A percentile compares a stretch with the other conserved stretches of the same genome.
Conservation (phyloP, 345 rosid genomes). For the Carallia pectinifolia region DNA sequence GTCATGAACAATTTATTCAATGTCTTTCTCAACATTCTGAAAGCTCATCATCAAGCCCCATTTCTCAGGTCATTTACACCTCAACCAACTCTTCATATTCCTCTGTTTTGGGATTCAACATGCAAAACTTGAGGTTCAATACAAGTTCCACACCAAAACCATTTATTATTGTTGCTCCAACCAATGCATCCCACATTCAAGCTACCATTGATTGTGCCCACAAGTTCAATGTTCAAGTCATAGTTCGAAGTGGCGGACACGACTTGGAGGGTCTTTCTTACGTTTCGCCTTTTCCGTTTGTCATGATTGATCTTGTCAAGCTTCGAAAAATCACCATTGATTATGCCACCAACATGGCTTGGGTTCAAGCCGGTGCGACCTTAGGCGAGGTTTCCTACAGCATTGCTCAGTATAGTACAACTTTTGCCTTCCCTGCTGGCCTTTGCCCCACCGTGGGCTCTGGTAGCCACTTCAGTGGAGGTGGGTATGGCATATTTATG, state of each 20-base stretch:
- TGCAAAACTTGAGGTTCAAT: slow-evolving; percentile 19
- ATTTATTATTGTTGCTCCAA: slow-evolving; percentile 10
- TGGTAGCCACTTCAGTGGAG: slow-evolving; percentile 20
- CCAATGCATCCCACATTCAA: slow-evolving; percentile 14
- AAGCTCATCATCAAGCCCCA: neutral
- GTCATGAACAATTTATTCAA: neutral
- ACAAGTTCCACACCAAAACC: slow-evolving; percentile 17
- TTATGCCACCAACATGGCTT: neutral
- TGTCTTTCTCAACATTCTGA: slow-evolving; percentile 4
- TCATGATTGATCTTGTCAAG: slow-evolving; percentile 20
- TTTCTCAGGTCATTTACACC: slow-evolving; percentile 11
- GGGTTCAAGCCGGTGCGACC: slow-evolving; percentile 22
- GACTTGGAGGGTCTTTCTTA: slow-evolving; percentile 24
- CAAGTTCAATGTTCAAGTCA: slow-evolving; percentile 8
- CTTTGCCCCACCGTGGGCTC: slow-evolving; percentile 22
- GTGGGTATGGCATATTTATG: slow-evolving; percentile 18
- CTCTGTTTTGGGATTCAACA: slow-evolving; percentile 9
- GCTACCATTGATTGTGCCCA: slow-evolving; percentile 8
- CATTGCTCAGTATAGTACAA: slow-evolving; percentile 14
- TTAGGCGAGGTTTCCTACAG: slow-evolving; percentile 19
- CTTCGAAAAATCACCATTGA: slow-evolving; percentile 10
- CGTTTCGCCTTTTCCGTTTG: slow-evolving; percentile 7
- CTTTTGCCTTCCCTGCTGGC: slow-evolving; percentile 15
- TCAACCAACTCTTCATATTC: slow-evolving; percentile 10
- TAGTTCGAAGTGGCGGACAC: slow-evolving; percentile 20